Percentiles rank a stretch among this genome's conserved stretches.
Evolutionary conservation across 768 basidiomycete species (phyloP).

Genomic region (Mycena alexandri): DNA sequence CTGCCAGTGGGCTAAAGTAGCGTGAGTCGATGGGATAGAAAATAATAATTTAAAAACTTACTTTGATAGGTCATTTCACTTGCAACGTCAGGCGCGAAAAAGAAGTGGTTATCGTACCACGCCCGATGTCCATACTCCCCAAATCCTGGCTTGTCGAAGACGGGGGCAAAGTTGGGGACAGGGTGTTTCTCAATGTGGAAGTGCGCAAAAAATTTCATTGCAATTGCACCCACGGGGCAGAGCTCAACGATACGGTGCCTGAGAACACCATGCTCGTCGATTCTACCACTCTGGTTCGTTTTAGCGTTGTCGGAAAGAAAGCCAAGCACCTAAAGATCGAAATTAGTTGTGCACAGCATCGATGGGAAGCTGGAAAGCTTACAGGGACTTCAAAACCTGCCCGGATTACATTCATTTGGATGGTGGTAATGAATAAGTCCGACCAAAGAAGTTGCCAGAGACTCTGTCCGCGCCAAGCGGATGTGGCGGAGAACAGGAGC

Average conservation of each 20-base stretch:
- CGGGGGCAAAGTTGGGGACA: constrained; percentile 32
- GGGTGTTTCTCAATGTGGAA: constrained; percentile 40
- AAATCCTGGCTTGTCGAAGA: constrained; percentile 29
- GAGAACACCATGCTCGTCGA: constrained; percentile 45
- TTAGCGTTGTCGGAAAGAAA: constrained; percentile 19
- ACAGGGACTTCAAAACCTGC: constrained; percentile 33
- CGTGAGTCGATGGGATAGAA: too few relatives aligned
- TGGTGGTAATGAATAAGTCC: constrained; percentile 38
- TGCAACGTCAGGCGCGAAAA: background rate
- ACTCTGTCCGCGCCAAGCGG: constrained; percentile 48
- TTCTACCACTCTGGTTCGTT: constrained; percentile 25
- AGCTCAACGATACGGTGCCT: constrained; percentile 42
- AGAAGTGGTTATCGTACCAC: constrained; percentile 42
- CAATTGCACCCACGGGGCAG: constrained; percentile 38
- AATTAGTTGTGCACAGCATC: background rate
- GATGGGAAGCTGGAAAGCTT: background rate
- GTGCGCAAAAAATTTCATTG: background rate
- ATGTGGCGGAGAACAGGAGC: constrained; percentile 44
- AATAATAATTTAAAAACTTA: too few relatives aligned
- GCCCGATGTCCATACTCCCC: constrained; percentile 40
- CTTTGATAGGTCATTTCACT: constrained; percentile 46
- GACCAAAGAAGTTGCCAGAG: constrained; percentile 42
- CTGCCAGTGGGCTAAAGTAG: constrained; percentile 43
- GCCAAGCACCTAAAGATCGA: constrained; percentile 12
- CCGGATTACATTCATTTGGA: constrained; percentile 39